These are phyloP conservation scores for Dryas drummondii DNA, from an alignment of 306 rosid genomes.

Conservation along the genomic window DNA sequence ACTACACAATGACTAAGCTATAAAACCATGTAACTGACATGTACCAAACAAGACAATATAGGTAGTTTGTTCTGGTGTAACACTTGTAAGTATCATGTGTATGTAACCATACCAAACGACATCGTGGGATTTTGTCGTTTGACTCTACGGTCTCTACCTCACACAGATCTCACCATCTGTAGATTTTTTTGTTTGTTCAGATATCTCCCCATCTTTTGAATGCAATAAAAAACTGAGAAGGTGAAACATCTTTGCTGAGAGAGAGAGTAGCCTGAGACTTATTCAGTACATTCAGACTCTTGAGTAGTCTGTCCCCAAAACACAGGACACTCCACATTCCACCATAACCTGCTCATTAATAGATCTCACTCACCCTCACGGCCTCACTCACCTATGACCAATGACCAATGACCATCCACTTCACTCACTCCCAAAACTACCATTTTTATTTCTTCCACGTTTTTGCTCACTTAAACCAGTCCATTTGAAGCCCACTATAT, in stretches of 20 bases:
- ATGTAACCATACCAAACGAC: not conserved
- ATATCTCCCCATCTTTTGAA: too few relatives aligned
- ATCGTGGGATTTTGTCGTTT: not conserved
- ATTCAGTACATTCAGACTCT: not conserved
- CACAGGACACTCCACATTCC: constrained; percentile 15
- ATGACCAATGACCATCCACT: too few relatives aligned
- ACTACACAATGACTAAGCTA: not conserved
- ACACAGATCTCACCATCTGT: not conserved
- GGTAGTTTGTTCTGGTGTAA: not conserved
- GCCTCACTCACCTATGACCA: too few relatives aligned
- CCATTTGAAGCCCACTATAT: not conserved
- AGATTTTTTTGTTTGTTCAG: not conserved
- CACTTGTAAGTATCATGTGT: not conserved
- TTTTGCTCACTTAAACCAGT: not conserved
- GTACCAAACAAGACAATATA: not conserved
- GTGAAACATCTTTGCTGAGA: constrained; percentile 5
- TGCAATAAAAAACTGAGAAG: not conserved
- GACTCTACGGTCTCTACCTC: not conserved
- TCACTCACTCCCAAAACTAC: not conserved
- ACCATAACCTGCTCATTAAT: constrained; percentile 6
- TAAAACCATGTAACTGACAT: not conserved
- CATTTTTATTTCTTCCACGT: not conserved
- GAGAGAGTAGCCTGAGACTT: not conserved
- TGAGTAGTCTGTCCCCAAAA: not conserved
- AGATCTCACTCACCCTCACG: not conserved